These are phyloP conservation scores for Cymbidium sinense DNA, from an alignment of 106 monocot species.

Conservation along the genomic window DNA sequence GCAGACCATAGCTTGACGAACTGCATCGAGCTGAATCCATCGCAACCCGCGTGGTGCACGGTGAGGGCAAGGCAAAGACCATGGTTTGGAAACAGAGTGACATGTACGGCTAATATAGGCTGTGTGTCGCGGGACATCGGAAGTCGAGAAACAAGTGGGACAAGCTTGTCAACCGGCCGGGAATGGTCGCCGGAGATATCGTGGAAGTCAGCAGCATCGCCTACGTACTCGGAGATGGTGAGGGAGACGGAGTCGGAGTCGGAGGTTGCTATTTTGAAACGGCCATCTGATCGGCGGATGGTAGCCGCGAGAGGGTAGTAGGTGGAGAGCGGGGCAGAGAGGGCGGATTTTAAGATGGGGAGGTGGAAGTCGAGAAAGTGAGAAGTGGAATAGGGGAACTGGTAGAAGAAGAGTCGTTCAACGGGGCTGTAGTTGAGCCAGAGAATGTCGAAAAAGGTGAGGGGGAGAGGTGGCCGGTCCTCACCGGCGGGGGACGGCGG, in stretches of 20 bases:
- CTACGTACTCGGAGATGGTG: slow-evolving; percentile 5
- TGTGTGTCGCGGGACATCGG: background rate
- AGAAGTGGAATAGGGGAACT: slow-evolving; percentile 3
- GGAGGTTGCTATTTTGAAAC: slow-evolving; percentile 20
- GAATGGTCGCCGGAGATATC: slow-evolving; percentile 10
- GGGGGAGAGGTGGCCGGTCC: slow-evolving; percentile 4
- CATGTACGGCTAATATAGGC: slow-evolving; percentile 8
- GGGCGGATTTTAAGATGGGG: slow-evolving; percentile 6
- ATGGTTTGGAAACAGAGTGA: slow-evolving; percentile 2
- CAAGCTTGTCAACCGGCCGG: background rate
- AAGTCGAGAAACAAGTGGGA: background rate
- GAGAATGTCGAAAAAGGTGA: slow-evolving; percentile 11
- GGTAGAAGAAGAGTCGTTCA: slow-evolving; percentile 16
- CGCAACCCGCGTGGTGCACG: slow-evolving; percentile 8
- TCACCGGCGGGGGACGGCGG: background rate
- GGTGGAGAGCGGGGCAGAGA: slow-evolving; percentile 1
- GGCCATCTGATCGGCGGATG: background rate
- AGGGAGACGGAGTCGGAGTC: slow-evolving; percentile 20
- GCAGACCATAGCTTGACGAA: slow-evolving; percentile 6
- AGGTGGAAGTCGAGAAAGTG: slow-evolving; percentile 10
- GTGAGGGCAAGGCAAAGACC: background rate
- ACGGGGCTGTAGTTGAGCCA: background rate
- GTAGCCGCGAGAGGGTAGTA: slow-evolving; percentile 16
- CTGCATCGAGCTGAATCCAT: slow-evolving; percentile 8
- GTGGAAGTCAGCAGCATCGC: background rate